Percentiles rank a stretch among this genome's conserved stretches.
Evolutionary conservation across 2,329 filamentous ascomycete species (phyloP).

Genomic region (Catunica adiposa): DNA sequence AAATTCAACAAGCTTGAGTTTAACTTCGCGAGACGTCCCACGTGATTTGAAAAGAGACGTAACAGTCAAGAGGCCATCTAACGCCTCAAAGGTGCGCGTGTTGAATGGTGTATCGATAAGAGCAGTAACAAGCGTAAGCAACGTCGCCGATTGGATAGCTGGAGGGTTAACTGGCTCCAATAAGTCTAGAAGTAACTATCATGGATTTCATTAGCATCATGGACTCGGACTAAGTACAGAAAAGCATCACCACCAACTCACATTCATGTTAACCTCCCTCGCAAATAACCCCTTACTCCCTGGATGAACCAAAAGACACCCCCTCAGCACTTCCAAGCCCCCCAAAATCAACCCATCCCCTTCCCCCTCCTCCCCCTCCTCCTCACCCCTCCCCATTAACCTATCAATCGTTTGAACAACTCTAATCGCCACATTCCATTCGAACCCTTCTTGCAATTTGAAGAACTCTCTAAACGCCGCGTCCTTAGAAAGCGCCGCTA

Average conservation of each 20-base stretch:
- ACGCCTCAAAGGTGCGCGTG: conserved; percentile 77
- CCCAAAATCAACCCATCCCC: conserved; percentile 78
- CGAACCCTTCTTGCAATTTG: conserved; percentile 88
- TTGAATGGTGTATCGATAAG: conserved; percentile 76
- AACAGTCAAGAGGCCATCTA: conserved; percentile 81
- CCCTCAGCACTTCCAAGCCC: conserved; percentile 77
- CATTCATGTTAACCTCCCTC: conserved; percentile 88
- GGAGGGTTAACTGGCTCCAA: conserved; percentile 86
- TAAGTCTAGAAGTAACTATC: conserved; percentile 75
- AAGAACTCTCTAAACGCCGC: conserved; percentile 92
- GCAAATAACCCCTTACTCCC: conserved; percentile 76
- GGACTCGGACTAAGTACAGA: not conserved
- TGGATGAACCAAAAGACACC: conserved; percentile 72
- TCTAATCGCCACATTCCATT: conserved; percentile 88
- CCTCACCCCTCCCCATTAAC: conserved; percentile 64
- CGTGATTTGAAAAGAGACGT: conserved; percentile 87
- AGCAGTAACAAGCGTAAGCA: conserved; percentile 78
- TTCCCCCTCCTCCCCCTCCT: conserved; percentile 63
- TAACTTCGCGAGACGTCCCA: conserved; percentile 71
- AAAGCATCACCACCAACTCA: conserved; percentile 24
- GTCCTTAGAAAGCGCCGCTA: conserved; percentile 59
- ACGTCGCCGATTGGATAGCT: conserved; percentile 75
- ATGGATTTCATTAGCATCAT: conserved; percentile 3
- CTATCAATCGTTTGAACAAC: conserved; percentile 74
- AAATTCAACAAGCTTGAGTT: conserved; percentile 92